Percentiles rank a stretch among this genome's conserved stretches.
phyloP scores from a whole-genome alignment of 495 filamentous ascomycete species.

The Cercophora newfieldiana region DNA sequence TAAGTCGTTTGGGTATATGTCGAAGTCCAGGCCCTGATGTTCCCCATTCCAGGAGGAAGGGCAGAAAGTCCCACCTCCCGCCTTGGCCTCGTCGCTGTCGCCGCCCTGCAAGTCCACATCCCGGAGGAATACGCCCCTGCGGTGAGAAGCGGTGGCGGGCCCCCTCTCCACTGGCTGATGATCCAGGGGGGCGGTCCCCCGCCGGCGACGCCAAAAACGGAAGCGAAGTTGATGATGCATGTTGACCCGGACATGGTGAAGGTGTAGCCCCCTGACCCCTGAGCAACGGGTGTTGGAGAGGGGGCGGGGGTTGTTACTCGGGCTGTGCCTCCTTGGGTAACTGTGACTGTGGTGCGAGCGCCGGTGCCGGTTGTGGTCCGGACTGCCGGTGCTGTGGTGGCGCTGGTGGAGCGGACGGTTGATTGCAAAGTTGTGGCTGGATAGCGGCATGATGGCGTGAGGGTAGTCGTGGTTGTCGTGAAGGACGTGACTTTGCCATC shows the following conservation, averaged over 20 bases:
- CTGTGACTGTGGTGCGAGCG: too few relatives aligned
- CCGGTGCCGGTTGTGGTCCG: not conserved
- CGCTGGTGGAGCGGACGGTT: not conserved
- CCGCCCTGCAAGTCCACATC: not conserved
- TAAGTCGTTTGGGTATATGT: not conserved
- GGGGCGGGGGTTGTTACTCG: too few relatives aligned
- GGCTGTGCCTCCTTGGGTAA: too few relatives aligned
- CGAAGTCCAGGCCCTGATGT: not conserved
- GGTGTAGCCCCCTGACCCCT: not conserved
- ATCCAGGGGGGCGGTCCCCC: not conserved
- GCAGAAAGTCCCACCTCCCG: not conserved
- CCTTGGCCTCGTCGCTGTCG: not conserved
- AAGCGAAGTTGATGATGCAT: not conserved
- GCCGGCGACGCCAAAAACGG: not conserved
- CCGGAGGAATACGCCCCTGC: not conserved
- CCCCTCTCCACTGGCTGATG: not conserved
- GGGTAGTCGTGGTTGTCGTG: slow-evolving; percentile 1
- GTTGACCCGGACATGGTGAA: slow-evolving; percentile 5
- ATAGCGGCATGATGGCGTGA: slow-evolving; percentile 15
- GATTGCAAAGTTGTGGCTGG: not conserved
- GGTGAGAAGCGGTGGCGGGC: not conserved
- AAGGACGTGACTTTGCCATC: slow-evolving; percentile 12
- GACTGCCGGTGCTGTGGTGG: not conserved
- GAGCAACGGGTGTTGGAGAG: not conserved
- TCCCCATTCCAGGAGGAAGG: not conserved